Percentiles rank a stretch among this genome's conserved stretches.
These are phyloP conservation scores for Rhodotorula sp. DNA, from an alignment of 1,284 basidiomycete species.

Conservation along the genomic window DNA sequence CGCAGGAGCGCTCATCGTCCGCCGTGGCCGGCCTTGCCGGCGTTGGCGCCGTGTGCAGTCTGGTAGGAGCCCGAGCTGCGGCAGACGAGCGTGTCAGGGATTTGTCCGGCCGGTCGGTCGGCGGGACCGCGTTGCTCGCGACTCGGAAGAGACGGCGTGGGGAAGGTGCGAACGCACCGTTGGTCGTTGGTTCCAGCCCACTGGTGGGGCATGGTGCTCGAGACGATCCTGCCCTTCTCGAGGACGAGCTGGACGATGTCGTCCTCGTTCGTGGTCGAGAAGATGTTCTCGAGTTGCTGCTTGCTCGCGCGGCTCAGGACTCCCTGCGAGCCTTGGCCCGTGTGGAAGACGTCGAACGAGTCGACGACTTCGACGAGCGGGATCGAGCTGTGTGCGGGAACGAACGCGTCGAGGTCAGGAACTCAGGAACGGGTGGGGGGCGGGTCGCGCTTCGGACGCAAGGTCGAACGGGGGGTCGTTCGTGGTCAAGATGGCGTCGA, in stretches of 20 bases:
- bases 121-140: too few species aligned
- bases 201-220: constrained; percentile 9
- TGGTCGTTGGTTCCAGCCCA: constrained; percentile 21
- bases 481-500: neutral
- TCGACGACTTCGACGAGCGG: constrained; percentile 50
- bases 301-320: constrained; percentile 48
- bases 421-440: neutral
- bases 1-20: constrained; percentile 11
- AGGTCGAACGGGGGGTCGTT: neutral
- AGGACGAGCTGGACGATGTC: constrained; percentile 47
- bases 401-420: neutral
- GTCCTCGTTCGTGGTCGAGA: constrained; percentile 46
- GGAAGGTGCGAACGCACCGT: constrained; percentile 12
- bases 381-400: constrained; percentile 42
- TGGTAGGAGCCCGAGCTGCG: constrained; percentile 6
- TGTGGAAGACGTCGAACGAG: constrained; percentile 50
- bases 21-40: constrained; percentile 10
- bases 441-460: neutral
- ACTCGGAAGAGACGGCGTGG: too few species aligned
- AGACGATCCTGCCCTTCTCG: constrained; percentile 44
- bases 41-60: constrained; percentile 1
- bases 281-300: constrained; percentile 49
- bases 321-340: constrained; percentile 49
- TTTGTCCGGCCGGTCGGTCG: too few species aligned
- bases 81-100: neutral